phyloP scores from a whole-genome alignment of 331 rosid species.

The Malus hybrid region DNA sequence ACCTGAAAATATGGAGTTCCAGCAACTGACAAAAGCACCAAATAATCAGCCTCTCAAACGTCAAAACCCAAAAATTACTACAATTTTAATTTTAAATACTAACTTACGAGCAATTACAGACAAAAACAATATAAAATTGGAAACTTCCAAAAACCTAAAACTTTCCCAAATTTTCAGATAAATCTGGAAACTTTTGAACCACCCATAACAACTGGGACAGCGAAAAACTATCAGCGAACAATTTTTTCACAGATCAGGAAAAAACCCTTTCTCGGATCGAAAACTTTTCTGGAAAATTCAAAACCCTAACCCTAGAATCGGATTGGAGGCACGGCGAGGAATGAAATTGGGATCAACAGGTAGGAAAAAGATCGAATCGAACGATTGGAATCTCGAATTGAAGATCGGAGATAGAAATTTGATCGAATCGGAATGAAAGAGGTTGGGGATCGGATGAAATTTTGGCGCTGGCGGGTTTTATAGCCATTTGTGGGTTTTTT shows the following conservation, averaged over 20 bases:
- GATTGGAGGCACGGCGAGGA: background rate
- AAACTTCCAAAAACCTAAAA: background rate
- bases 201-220: background rate
- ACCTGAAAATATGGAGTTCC: constrained; percentile 9
- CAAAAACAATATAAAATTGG: background rate
- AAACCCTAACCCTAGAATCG: constrained; percentile 21
- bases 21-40: constrained; percentile 3
- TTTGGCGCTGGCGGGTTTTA: background rate
- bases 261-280: background rate
- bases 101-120: background rate
- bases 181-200: background rate
- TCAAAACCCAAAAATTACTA: background rate
- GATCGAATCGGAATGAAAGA: background rate
- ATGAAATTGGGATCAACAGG: constrained; percentile 1
- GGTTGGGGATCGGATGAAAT: constrained; percentile 4
- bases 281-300: background rate
- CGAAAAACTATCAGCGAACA: background rate
- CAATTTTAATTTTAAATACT: background rate
- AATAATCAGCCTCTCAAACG: background rate
- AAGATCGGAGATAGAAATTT: background rate
- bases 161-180: background rate
- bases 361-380: background rate
- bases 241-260: background rate
- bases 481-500: constrained; percentile 1
- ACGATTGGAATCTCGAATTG: background rate